Conservation (phyloP, 1,139 yeast species). For the Lodderomyces parapsilosis region DNA sequence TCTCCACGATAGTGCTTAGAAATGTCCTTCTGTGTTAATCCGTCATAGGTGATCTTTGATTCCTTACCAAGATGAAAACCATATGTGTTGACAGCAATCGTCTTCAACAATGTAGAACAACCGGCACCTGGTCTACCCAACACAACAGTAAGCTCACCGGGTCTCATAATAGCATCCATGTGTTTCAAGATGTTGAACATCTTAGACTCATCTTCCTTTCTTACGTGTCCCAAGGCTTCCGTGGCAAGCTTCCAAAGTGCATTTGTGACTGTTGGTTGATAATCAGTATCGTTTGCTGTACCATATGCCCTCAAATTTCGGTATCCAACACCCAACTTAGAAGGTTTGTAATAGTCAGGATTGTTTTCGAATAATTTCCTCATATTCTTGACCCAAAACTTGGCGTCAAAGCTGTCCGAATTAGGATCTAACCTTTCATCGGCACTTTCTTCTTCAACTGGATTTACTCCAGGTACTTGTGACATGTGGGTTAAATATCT, state of each 20-base stretch:
- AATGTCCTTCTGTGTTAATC: slow-evolving; percentile 49
- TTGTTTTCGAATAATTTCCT: slow-evolving; percentile 28
- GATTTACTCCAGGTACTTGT: slow-evolving; percentile 50
- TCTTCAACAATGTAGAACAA: slow-evolving; percentile 33
- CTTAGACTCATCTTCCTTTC: slow-evolving; percentile 23
- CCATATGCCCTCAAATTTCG: slow-evolving; percentile 71
- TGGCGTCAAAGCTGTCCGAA: slow-evolving; percentile 19
- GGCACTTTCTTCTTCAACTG: slow-evolving; percentile 22
- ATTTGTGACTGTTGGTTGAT: slow-evolving; percentile 70
- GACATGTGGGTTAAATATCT: slow-evolving; percentile 49
- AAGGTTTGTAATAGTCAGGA: slow-evolving; percentile 50
- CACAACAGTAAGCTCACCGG: slow-evolving; percentile 37
- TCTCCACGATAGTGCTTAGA: slow-evolving; percentile 46
- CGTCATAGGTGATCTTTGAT: slow-evolving; percentile 43
- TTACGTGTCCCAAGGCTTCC: slow-evolving; percentile 40
- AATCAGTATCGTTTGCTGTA: slow-evolving; percentile 73
- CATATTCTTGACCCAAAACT: slow-evolving; percentile 73
- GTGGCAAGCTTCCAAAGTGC: slow-evolving; percentile 30
- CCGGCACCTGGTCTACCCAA: slow-evolving; percentile 41
- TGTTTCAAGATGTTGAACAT: slow-evolving; percentile 31
- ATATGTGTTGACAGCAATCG: slow-evolving; percentile 35
- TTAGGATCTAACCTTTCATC: slow-evolving; percentile 14
- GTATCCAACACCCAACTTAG: slow-evolving; percentile 68
- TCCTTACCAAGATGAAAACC: slow-evolving; percentile 33
- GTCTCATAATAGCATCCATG: slow-evolving; percentile 33